Evolutionary conservation across 805 yeast genomes (phyloP), one percentile per base, ranked within the genome.

Genomic region (Brettanomyces anomalus): DNA sequence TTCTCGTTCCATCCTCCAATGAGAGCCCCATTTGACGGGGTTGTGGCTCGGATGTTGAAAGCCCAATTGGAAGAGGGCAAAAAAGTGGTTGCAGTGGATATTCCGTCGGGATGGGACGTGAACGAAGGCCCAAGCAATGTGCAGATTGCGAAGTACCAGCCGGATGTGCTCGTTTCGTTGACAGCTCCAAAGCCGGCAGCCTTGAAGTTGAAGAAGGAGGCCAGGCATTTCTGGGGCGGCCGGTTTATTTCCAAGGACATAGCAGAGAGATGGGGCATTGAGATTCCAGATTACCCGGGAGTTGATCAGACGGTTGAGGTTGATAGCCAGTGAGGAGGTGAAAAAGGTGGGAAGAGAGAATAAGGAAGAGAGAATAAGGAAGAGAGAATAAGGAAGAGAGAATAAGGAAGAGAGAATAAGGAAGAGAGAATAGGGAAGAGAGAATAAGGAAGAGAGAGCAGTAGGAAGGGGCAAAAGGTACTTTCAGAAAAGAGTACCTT

Each of bases 91-190:
- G 76, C 94, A 0, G 85, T 93, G 2, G 98, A 93, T 60, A 77
- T 90, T 38, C 98, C 98, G 0, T 84, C 95, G 2, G 96, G 97
- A 0, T 93, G 98, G 98, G 90, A 89, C 56, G 97, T 93, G 10
- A 95, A 93, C 55, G 55, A 71, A 6, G 98, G 98, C 0, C 95
- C 93, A 0, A 62, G 60, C 2, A 61, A 65, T 10, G 63, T 59
- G 0, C 55, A 67, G 15, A 55, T 57, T 6, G 43, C 43, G 8
- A 47, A 58, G 14, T 64, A 61, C 16, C 67, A 67, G 20, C 95
- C 97, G 0, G 61, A 71, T 5, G 77, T 79, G 50, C 67, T 93
- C 39, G 79, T 93, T 8, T 83, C 95, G 40, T 66, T 93, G 39
- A 89, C 97, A 0, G 97, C 96, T 0, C 98, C 98, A 7, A 93